Conservation (phyloP, 805 yeast genomes). For the Candida ponderosae region DNA sequence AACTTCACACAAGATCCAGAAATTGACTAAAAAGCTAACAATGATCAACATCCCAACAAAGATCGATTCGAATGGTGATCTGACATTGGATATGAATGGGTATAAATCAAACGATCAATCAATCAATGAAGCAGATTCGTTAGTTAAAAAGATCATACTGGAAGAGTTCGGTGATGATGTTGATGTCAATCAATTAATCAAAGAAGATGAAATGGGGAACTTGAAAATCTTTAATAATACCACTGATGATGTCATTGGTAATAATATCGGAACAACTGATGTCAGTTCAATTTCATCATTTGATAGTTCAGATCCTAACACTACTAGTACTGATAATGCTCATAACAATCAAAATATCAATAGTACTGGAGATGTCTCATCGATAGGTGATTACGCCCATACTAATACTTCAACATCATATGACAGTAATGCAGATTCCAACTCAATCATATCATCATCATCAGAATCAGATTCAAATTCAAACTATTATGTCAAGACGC, state of each 20-base stretch:
- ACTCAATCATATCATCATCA: conserved; percentile 2
- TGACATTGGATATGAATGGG: conserved; percentile 90
- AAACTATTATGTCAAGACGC: conserved; percentile 61
- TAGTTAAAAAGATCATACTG: conserved; percentile 61
- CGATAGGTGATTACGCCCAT: conserved; percentile 2
- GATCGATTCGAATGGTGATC: conserved; percentile 82
- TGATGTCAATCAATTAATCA: conserved; percentile 36
- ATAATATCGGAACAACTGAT: conserved; percentile 2
- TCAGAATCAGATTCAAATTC: conserved; percentile 18
- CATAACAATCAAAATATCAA: background rate
- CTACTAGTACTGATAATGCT: conserved; percentile 1
- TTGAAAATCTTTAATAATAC: conserved; percentile 43
- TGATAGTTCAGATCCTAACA: conserved; percentile 8
- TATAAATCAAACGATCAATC: conserved; percentile 82
- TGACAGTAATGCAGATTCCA: background rate
- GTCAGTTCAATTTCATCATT: conserved; percentile 5
- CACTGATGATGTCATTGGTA: conserved; percentile 5
- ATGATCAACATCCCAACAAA: conserved; percentile 79
- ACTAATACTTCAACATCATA: background rate
- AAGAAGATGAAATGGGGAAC: conserved; percentile 61
- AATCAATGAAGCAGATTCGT: conserved; percentile 66
- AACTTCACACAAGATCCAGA: conserved; percentile 53
- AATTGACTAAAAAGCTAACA: conserved; percentile 56
- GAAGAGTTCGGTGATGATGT: conserved; percentile 63
- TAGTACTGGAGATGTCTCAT: background rate